These are phyloP conservation scores for Botrytis paeoniae DNA, from an alignment of 2,329 filamentous ascomycete genomes.

Conservation along the genomic window DNA sequence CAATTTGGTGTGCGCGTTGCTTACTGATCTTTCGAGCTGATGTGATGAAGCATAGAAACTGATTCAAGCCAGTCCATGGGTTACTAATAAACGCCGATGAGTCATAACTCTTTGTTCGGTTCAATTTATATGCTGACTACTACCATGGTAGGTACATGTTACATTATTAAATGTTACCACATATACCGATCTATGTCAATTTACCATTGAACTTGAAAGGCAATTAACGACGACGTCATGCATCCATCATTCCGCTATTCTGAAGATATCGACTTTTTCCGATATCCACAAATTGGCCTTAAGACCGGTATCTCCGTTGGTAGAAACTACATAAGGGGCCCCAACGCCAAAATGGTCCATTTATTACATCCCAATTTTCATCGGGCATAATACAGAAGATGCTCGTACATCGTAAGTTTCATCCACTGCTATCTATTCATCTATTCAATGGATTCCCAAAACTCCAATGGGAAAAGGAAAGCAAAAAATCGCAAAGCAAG, in stretches of 20 bases:
- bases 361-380: neutral
- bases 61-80: neutral
- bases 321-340: neutral
- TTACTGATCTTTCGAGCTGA: neutral
- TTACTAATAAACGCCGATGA: neutral
- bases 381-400: no score
- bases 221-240: neutral
- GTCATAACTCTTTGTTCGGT: neutral
- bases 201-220: no score
- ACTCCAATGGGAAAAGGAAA: neutral
- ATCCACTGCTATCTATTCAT: neutral
- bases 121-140: neutral
- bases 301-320: neutral
- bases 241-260: neutral
- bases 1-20: constrained; percentile 1
- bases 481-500: neutral
- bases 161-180: neutral
- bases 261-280: neutral
- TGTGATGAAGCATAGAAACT: neutral
- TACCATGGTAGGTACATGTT: no score
- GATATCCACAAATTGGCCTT: neutral
- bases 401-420: neutral
- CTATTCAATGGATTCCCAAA: neutral
- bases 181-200: no score
- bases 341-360: neutral